Base-by-base conservation (phyloP, 192 early-diverging fungal species). In the Haplosporangium gracile region DNA sequence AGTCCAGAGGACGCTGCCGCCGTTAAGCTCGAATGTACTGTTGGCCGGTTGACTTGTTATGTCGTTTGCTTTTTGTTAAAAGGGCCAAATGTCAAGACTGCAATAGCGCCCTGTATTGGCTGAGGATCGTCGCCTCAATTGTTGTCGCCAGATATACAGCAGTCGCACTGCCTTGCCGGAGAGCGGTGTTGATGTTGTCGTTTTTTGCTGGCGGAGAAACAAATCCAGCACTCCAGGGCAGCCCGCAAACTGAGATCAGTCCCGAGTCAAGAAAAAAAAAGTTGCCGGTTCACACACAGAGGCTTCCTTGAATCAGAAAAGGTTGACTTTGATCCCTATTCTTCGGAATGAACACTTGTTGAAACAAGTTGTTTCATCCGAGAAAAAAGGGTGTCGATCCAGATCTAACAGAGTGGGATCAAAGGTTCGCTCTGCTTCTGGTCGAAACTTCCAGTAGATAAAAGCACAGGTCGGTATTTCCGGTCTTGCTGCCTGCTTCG, bases 361-460 rank as follows among this genome's bases (percentile, higher is more conserved):
- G 24, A 32, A 10, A 65, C n/a, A 26, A 32, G 60, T 57, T n/a
- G 55, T 18, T 24, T 65, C 60, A 65, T 65, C 29, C 29, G 29
- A 71, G 43, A 11, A 45, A 45, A 38, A 71, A 68, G 49, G 26
- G 49, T 51, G 49, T 26, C 18, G 68, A 40, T 45, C 38, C 24
- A 38, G 69, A 72, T 72, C 77, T 73, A 4, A n/a, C 20, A 22
- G 43, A 18, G 51, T 38, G 53, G 70, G 73, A 81, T 81, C 73
- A 75, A 75, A 29, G 79, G 79, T 75, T 81, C 38, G 24, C 20
- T 68, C 42, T 57, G 39, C 32, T 3, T 36, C 36, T 34, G 16
- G 8, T 53, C 69, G 6, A 20, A 57, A 45, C 2, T 78, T 18
- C 71, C 22, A 45, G 71, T 32, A 49, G 43, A 45, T 10, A 45